Base-by-base conservation (phyloP, 108 stramenopile species). In the Phaeodactylum tricornutum region DNA sequence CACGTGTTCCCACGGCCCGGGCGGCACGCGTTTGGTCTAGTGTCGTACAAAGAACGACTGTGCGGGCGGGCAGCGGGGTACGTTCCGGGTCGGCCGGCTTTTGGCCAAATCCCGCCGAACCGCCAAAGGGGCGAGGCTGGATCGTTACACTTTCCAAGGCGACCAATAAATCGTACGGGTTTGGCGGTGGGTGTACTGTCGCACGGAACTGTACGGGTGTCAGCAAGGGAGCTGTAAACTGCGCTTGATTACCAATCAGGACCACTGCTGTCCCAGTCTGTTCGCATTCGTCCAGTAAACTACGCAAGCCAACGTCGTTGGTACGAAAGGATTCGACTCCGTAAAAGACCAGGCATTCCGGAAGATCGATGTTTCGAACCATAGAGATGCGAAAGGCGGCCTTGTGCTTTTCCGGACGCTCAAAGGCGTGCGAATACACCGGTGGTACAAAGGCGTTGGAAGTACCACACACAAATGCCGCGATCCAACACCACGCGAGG, bases 341-440 rank as follows among this genome's bases (percentile, higher is more conserved):
- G 45, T 80, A 82, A 41, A 87, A 78, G 0, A 87, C 64, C 11
- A 87, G 17, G 15, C 74, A 67, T 62, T 87, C 85, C 4, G 77
- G 79, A 7, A 77, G 46, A 60, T 87, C 85, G 33, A 87, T 69
- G 46, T 87, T 87, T 9, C 85, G 72, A 28, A 87, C 75, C 85
- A 87, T 87, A 8, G 33, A 34, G 33, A 34, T 8, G 33, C 33
- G 33, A 34, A n/a, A n/a, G n/a, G n/a, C n/a, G n/a, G n/a, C n/a
- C n/a, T n/a, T n/a, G n/a, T n/a, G n/a, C n/a, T n/a, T n/a, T n/a
- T n/a, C n/a, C n/a, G n/a, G n/a, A n/a, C n/a, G n/a, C n/a, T n/a
- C n/a, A n/a, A n/a, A n/a, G n/a, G n/a, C n/a, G n/a, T n/a, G n/a
- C n/a, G n/a, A n/a, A n/a, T n/a, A n/a, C n/a, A n/a, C n/a, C n/a